Percentiles rank a stretch among this genome's conserved stretches.
These are phyloP conservation scores for Cyberlindnera xylosilytica DNA, from an alignment of 805 yeast genomes.

Conservation along the genomic window DNA sequence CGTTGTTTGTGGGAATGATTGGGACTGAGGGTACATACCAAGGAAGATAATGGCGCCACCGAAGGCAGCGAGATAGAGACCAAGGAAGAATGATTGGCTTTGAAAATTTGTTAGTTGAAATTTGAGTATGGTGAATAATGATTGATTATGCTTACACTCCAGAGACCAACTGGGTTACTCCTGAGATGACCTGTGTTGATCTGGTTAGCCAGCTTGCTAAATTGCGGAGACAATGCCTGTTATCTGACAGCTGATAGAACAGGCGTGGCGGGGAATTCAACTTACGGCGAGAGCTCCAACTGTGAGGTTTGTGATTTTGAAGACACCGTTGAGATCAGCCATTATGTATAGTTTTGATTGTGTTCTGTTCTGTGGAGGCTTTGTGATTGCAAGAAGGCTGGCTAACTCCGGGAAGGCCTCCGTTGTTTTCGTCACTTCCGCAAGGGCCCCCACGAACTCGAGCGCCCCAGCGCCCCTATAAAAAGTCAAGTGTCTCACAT, in stretches of 20 bases:
- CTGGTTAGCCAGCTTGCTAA: background rate
- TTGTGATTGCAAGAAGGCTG: too few species aligned
- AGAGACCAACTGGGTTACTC: constrained; percentile 24
- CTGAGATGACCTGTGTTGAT: constrained; percentile 21
- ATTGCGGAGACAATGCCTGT: background rate
- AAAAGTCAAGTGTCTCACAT: too few species aligned
- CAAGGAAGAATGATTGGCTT: constrained; percentile 45
- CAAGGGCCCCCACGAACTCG: too few species aligned
- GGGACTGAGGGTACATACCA: constrained; percentile 33
- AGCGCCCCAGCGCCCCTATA: too few species aligned
- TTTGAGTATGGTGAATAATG: too few species aligned
- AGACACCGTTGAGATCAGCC: constrained; percentile 28
- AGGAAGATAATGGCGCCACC: constrained; percentile 52
- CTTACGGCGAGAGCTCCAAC: constrained; percentile 41
- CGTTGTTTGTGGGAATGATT: background rate
- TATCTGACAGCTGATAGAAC: background rate
- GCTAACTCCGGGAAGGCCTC: background rate
- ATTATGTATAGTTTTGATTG: constrained; percentile 7
- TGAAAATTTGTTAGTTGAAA: background rate
- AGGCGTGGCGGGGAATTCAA: constrained; percentile 3
- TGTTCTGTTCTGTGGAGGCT: too few species aligned
- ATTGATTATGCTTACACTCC: constrained; percentile 38
- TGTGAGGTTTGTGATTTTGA: constrained; percentile 44
- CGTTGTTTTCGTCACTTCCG: too few species aligned
- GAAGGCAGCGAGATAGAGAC: constrained; percentile 52